Conservation (phyloP, 2,329 filamentous ascomycete genomes). For the Beauveria brongniartii region DNA sequence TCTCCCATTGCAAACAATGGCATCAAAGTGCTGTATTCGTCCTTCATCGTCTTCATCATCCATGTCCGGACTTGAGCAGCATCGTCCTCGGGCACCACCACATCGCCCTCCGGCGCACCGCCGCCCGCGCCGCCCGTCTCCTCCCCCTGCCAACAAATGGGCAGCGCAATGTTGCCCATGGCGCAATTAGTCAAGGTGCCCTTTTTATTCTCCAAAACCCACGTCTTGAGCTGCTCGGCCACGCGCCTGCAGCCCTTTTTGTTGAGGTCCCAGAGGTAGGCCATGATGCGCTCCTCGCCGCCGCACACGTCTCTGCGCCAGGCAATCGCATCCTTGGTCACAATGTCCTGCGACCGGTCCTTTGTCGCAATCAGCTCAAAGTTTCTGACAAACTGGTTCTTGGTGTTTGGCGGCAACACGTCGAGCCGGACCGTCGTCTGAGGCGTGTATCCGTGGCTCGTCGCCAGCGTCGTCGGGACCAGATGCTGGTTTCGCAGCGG, state of each 20-base stretch:
- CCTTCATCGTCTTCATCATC: constrained; percentile 45
- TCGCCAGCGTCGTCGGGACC: constrained; percentile 67
- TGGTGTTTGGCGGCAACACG: constrained; percentile 36
- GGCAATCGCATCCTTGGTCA: constrained; percentile 60
- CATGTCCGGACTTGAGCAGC: constrained; percentile 42
- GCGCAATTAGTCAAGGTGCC: constrained; percentile 57
- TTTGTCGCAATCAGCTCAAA: constrained; percentile 74
- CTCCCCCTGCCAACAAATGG: too few species aligned
- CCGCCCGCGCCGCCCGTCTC: too few species aligned
- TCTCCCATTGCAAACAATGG: constrained; percentile 53
- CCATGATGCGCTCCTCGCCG: constrained; percentile 62
- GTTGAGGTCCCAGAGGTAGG: constrained; percentile 57
- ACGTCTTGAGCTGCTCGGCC: constrained; percentile 58
- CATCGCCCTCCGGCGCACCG: constrained; percentile 22
- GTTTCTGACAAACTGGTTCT: constrained; percentile 55
- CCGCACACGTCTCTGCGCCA: constrained; percentile 64
- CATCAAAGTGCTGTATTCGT: constrained; percentile 64
- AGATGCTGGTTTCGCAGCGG: constrained; percentile 67
- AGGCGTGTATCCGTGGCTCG: constrained; percentile 68
- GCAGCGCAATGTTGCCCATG: constrained; percentile 67
- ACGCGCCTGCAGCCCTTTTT: constrained; percentile 52
- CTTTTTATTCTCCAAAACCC: constrained; percentile 59
- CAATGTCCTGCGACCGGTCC: constrained; percentile 65
- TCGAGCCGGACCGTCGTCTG: constrained; percentile 22
- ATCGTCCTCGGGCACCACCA: constrained; percentile 24